Base-by-base conservation (phyloP, 1,139 yeast species). In the Groenewaldozyma auringiensis region DNA sequence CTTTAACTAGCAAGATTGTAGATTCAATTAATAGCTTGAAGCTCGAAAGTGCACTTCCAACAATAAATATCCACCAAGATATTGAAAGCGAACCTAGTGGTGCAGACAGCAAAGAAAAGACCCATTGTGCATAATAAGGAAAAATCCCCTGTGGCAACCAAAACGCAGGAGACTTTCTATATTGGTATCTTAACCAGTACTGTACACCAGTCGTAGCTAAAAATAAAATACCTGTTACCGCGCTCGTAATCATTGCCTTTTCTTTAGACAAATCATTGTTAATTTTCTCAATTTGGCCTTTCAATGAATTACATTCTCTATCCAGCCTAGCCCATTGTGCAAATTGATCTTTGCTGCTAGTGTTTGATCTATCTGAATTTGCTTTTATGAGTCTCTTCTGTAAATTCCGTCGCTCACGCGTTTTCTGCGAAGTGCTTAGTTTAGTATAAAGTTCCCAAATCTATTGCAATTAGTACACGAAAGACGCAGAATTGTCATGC, bases 241-340 rank as follows among this genome's bases (percentile, higher is more conserved):
- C 29, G 8, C 52, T 44, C 41, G 69, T 65, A 45, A 80, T 62
- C n/a, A 52, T 49, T 2, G 70, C 60, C 53, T 72, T 72, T 36
- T 68, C 65, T 3, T 62, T 50, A 2, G 68, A 60, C 13, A 78
- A 62, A 2, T 60, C 56, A 17, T 64, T 63, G 42, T 68, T 61
- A 45, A 46, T 40, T 17, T 9, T 9, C 17, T 32, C 36, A 14
- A 32, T 32, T 32, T 32, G 36, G 17, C 17, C 36, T 38, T 43
- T 50, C 22, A 48, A 42, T 9, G 76, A 74, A 52, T 83, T 89
- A 48, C 74, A 67, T 56, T 75, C 76, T 43, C 98, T 75, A 58
- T 87, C 89, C 52, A 89, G 72, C 62, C 87, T 87, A 2, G 97
- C 94, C 98, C 98, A 92, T 58, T 77, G 81, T 41, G 97, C 96